Conservation (phyloP, 2,329 filamentous ascomycete genomes). For the Cytospora schulzeri region DNA sequence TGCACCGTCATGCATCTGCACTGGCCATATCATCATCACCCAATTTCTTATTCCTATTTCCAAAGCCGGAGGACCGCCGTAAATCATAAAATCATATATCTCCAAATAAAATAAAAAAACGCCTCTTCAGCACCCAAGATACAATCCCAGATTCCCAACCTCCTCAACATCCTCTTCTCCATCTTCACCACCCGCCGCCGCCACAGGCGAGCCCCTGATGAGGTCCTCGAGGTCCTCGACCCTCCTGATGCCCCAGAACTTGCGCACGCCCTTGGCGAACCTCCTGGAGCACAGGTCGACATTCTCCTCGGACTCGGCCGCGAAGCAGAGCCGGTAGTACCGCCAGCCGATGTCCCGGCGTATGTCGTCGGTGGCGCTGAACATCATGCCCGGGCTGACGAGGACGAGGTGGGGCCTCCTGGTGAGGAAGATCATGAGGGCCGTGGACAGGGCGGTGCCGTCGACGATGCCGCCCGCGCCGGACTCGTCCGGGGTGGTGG, state of each 20-base stretch:
- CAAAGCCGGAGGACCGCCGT: too few relatives aligned
- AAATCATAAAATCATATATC: conserved; percentile 1
- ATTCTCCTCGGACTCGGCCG: conserved; percentile 74
- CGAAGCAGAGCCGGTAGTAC: conserved; percentile 81
- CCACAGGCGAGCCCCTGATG: conserved; percentile 40
- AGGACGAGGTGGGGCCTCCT: conserved; percentile 70
- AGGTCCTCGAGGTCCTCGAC: conserved; percentile 67
- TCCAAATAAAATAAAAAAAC: not conserved
- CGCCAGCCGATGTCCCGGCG: conserved; percentile 62
- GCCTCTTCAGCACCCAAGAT: conserved; percentile 34
- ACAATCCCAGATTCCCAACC: conserved; percentile 36
- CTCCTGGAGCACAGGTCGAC: conserved; percentile 63
- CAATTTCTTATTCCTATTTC: not conserved
- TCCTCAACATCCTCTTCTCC: conserved; percentile 28
- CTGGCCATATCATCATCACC: not conserved
- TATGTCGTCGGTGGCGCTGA: conserved; percentile 67
- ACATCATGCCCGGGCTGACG: conserved; percentile 71
- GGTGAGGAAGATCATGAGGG: conserved; percentile 73
- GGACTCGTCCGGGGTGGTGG: conserved; percentile 36
- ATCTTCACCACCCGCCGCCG: conserved; percentile 26
- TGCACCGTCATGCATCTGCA: not conserved
- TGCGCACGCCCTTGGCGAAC: conserved; percentile 68
- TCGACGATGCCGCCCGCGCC: conserved; percentile 49
- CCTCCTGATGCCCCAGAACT: conserved; percentile 77
- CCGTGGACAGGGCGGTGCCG: conserved; percentile 59